Evolutionary conservation across 805 yeast species (phyloP), one percentile per base, ranked within the genome.

Genomic region (Metschnikowia reukaufii): DNA sequence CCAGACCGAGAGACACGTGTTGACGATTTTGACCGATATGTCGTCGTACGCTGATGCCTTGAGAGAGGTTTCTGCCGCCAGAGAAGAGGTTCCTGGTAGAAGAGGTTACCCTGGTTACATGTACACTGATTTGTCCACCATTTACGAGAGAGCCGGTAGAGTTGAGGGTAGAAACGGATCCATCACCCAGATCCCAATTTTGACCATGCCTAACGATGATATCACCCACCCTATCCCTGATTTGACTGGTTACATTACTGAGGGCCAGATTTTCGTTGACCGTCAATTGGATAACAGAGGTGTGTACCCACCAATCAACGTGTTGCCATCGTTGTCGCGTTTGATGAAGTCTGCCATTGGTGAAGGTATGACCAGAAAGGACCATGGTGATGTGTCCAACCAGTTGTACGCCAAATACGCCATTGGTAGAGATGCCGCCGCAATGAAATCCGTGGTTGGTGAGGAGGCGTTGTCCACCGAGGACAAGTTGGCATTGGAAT

Each of bases 91-190:
- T 39, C 99, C 99, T 67, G 99, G 99, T 80, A 90, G 99, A 82
- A 90, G 99, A 84, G 99, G 99, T 79, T 94, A 94, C 73, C 99
- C 99, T 56, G 99, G 99, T 87, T 94, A 94, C 73, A 94, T 94
- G 99, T 94, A 94, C 77, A 94, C 99, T 39, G 99, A 94, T 85
- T 88, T 94, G 78, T 88, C 98, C 42, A 94, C 98, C 43, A 90
- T 94, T 64, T 94, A 94, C 72, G 99, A 94, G 77, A 88, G 99
- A 79, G 99, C 99, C 38, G 99, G 99, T 70, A 88, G 99, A 79
- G 98, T 94, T 54, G 99, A 94, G 76, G 99, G 99, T 58, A 86
- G 99, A 77, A 94, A 94, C 65, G 99, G 99, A 68, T 94, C 99
- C 39, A 94, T 94, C 67, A 94, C 99, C 39, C 99, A 94, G 77